phyloP scores from a whole-genome alignment of 495 filamentous ascomycete genomes.

The Daldinia bambusicola region DNA sequence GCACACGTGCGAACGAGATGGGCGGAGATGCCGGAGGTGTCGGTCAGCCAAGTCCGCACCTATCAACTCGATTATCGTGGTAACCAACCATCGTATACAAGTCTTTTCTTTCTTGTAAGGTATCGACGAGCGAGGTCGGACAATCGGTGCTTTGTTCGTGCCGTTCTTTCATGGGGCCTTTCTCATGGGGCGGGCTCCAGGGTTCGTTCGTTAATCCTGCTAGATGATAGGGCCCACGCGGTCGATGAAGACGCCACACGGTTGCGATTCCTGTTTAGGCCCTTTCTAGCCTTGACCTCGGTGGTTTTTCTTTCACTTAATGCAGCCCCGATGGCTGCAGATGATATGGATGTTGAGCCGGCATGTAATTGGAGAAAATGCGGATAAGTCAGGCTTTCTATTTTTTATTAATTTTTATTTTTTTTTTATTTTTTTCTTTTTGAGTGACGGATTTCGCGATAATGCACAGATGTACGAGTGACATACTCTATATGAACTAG shows the following conservation, averaged over 20 bases:
- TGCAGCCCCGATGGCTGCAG: conserved; percentile 7
- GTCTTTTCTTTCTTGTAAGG: not conserved
- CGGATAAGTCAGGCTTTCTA: not conserved
- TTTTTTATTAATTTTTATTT: not conserved
- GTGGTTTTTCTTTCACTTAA: not conserved
- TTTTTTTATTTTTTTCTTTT: not conserved
- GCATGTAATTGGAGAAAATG: not conserved
- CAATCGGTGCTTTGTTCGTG: not conserved
- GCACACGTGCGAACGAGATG: not conserved
- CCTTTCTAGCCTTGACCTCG: not conserved
- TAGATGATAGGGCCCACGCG: conserved; percentile 3
- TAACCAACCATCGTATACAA: not conserved
- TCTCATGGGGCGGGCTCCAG: too few relatives aligned
- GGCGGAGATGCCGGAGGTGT: conserved; percentile 8
- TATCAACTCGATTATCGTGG: not conserved
- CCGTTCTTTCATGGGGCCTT: not conserved
- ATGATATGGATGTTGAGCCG: not conserved
- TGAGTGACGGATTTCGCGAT: not conserved
- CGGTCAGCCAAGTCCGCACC: conserved; percentile 5
- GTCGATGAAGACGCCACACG: not conserved
- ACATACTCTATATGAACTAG: too few relatives aligned
- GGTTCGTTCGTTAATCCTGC: conserved; percentile 2
- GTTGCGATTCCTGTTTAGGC: not conserved
- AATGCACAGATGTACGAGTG: not conserved
- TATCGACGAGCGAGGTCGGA: not conserved